These are phyloP conservation scores for Hylodesmum podocarpum DNA, from an alignment of 306 rosid genomes.

Conservation along the genomic window DNA sequence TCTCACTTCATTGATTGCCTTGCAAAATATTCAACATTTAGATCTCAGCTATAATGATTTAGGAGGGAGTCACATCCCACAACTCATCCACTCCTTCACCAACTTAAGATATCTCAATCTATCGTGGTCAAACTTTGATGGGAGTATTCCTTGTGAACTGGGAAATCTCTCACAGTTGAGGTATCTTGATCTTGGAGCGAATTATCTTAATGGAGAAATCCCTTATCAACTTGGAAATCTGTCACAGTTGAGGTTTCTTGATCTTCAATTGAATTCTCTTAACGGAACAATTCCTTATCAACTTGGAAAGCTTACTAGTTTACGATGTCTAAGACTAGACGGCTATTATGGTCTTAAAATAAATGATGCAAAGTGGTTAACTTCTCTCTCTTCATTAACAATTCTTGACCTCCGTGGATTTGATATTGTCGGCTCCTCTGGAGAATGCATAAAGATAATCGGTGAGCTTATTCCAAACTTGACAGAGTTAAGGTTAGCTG, in stretches of 20 bases:
- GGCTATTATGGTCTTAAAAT: neutral
- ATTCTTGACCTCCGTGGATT: neutral
- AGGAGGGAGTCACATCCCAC: neutral
- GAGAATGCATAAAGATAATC: neutral
- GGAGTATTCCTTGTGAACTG: neutral
- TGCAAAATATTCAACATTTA: neutral
- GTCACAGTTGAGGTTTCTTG: neutral
- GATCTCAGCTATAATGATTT: neutral
- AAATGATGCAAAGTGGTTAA: neutral
- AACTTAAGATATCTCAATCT: constrained; percentile 21
- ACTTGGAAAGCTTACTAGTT: neutral
- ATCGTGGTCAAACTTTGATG: accelerated
- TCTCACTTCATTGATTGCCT: neutral
- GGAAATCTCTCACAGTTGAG: neutral
- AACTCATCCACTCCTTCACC: neutral
- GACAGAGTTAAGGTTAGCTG: neutral
- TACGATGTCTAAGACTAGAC: neutral
- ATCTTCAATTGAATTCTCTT: neutral
- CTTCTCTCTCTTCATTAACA: neutral
- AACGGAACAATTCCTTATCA: neutral
- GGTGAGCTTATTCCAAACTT: neutral
- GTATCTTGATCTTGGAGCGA: neutral
- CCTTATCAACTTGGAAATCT: neutral
- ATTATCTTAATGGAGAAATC: neutral
- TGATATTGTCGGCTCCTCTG: neutral